These are phyloP conservation scores for Bacidia rubella DNA, from an alignment of 495 filamentous ascomycete genomes.

Conservation along the genomic window DNA sequence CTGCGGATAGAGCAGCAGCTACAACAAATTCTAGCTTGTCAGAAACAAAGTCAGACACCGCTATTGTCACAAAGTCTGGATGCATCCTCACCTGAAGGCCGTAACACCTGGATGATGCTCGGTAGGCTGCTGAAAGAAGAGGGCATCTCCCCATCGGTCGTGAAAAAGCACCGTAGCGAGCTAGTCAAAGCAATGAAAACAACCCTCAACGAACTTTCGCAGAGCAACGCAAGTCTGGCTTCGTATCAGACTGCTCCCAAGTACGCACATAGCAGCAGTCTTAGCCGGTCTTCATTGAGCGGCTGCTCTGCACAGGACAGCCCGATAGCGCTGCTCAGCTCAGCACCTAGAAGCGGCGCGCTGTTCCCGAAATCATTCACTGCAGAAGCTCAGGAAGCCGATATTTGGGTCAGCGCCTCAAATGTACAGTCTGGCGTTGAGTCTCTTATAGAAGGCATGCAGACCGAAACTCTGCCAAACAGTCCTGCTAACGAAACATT, in stretches of 20 bases:
- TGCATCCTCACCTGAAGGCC: slow-evolving; percentile 13
- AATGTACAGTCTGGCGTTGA: slow-evolving; percentile 4
- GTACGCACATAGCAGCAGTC: neutral
- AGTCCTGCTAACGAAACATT: neutral
- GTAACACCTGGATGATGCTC: slow-evolving; percentile 12
- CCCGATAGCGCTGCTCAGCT: neutral
- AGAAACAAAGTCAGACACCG: neutral
- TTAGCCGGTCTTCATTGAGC: neutral
- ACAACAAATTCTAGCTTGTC: slow-evolving; percentile 4
- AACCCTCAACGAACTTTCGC: neutral
- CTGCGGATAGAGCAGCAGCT: slow-evolving; percentile 7
- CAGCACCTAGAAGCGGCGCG: neutral
- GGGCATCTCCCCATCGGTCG: slow-evolving; percentile 6
- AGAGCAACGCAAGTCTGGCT: neutral
- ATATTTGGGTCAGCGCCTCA: neutral
- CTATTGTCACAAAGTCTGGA: slow-evolving; percentile 6
- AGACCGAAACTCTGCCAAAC: neutral
- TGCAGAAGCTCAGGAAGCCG: neutral
- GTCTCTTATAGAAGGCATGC: slow-evolving; percentile 6
- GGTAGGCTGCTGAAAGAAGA: slow-evolving; percentile 7
- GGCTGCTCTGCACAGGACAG: neutral
- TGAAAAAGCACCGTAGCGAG: neutral
- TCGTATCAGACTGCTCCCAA: slow-evolving; percentile 5
- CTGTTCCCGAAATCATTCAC: slow-evolving; percentile 1
- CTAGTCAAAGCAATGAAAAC: slow-evolving; percentile 7